phyloP scores from a whole-genome alignment of 176 grass and related monocot genomes.

The Triticum aestivum region IWGSC_CS_RefSeq_v2.1 NC_057807.1:461011196-461011695 shows the following conservation, averaged over 20 bases:
- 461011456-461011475: neutral
- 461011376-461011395: neutral
- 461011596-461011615: too few relatives aligned
- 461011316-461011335: neutral
- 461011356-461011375: neutral
- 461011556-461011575: too few relatives aligned
- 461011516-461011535: too few relatives aligned
- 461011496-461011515: too few relatives aligned
- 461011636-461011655: neutral
- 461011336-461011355: neutral
- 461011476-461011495: too few relatives aligned
- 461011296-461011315: neutral
- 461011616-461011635: neutral
- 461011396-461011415: neutral
- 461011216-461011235: neutral
- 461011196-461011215: neutral
- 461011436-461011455: neutral
- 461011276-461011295: neutral
- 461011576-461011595: too few relatives aligned
- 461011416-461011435: neutral
- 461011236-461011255: neutral
- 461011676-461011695: neutral
- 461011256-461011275: neutral
- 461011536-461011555: too few relatives aligned
- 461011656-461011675: neutral